A percentile compares a stretch with the other conserved stretches of the same genome.
Evolutionary conservation across 768 basidiomycete species (phyloP).

Genomic region (Lanmaoa rubissima): DNA sequence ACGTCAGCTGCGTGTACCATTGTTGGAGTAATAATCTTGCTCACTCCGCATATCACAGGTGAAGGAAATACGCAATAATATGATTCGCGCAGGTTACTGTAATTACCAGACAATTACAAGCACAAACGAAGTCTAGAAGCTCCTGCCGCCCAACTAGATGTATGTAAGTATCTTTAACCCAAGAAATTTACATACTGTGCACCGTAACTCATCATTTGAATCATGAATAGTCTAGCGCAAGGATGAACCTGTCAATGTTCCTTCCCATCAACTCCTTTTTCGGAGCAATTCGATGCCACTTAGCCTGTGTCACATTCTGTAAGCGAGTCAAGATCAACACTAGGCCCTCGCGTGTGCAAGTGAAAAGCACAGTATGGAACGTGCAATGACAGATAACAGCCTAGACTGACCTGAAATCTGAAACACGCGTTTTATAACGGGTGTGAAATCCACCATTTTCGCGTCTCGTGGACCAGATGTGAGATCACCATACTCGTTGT

Average conservation of each 20-base stretch:
- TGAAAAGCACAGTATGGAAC: background rate
- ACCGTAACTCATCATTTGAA: background rate
- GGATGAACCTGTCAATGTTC: background rate
- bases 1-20: constrained; percentile 10
- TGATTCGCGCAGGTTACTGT: background rate
- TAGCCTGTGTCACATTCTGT: background rate
- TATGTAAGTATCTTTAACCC: constrained; percentile 6
- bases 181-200: too few species aligned
- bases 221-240: background rate
- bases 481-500: background rate
- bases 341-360: background rate
- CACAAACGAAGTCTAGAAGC: background rate
- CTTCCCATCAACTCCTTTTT: background rate
- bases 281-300: background rate
- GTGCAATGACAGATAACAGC: background rate
- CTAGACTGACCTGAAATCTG: constrained; percentile 3
- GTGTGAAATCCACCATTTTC: constrained; percentile 13
- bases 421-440: constrained; percentile 10
- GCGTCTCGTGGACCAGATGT: background rate
- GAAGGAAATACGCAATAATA: background rate
- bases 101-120: constrained; percentile 4
- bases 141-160: background rate
- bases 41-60: background rate
- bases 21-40: background rate
- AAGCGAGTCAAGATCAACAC: background rate